These are phyloP conservation scores for Xylaria acuta DNA, from an alignment of 495 filamentous ascomycete species.

Conservation along the genomic window DNA sequence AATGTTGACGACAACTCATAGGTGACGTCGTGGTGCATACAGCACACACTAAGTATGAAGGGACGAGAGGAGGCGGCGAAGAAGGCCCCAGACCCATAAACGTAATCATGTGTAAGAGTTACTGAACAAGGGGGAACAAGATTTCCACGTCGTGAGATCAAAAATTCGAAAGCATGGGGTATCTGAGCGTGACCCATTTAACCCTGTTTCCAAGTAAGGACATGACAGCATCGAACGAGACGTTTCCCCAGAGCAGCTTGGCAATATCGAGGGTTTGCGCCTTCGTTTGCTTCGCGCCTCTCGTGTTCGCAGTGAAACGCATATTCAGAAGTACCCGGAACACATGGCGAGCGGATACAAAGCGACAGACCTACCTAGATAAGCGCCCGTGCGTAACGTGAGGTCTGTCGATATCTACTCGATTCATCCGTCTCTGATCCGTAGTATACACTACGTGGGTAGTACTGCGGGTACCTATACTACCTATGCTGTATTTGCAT, in stretches of 20 bases:
- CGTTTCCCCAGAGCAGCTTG: conserved; percentile 11
- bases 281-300: conserved; percentile 1
- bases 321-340: neutral
- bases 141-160: neutral
- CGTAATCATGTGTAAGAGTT: neutral
- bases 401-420: neutral
- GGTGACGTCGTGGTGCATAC: conserved; percentile 29
- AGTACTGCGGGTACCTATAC: neutral
- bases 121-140: neutral
- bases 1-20: conserved; percentile 26
- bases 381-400: conserved; percentile 18
- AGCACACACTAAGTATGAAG: neutral
- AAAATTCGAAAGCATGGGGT: neutral
- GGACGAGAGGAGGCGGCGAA: neutral
- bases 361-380: neutral
- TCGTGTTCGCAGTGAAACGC: conserved; percentile 1
- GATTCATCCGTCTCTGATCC: too few relatives aligned
- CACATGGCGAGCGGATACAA: conserved; percentile 4
- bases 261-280: conserved; percentile 8
- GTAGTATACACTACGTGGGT: neutral
- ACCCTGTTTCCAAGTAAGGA: conserved; percentile 4
- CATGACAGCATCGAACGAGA: conserved; percentile 7
- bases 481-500: neutral
- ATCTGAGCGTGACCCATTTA: conserved; percentile 3
- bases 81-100: neutral